phyloP scores from a whole-genome alignment of 768 basidiomycete species.

The Tephrocybe sp. region DNA sequence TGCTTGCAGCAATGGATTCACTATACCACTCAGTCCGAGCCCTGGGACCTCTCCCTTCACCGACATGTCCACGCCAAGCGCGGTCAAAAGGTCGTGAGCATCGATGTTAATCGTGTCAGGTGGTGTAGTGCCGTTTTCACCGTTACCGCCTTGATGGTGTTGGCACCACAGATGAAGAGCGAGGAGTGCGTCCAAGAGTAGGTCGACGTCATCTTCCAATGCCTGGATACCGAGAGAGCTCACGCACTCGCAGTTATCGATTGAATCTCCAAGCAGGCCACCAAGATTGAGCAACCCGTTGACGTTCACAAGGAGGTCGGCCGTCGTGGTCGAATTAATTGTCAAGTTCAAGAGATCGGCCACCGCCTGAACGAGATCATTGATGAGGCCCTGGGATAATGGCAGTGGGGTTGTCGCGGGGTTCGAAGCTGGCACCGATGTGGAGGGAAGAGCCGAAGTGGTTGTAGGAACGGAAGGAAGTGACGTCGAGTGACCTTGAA shows the following conservation, averaged over 20 bases:
- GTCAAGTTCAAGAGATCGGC: conserved; percentile 11
- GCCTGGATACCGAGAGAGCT: conserved; percentile 10
- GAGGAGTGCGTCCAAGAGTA: conserved; percentile 12
- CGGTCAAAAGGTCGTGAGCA: conserved; percentile 13
- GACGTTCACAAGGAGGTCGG: conserved; percentile 9
- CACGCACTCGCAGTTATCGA: conserved; percentile 14
- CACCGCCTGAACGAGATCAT: conserved; percentile 14
- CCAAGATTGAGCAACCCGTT: conserved; percentile 10
- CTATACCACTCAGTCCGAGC: conserved; percentile 6
- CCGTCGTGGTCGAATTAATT: neutral
- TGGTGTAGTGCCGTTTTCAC: neutral
- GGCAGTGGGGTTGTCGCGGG: neutral
- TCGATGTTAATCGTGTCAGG: conserved; percentile 13
- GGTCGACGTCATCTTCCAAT: conserved; percentile 10
- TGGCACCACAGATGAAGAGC: conserved; percentile 13
- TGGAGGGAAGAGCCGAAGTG: neutral
- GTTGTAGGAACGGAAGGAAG: conserved; percentile 6
- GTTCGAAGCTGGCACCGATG: neutral
- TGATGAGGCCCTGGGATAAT: conserved; percentile 8
- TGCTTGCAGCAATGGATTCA: conserved; percentile 11
- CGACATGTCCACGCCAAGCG: conserved; percentile 13
- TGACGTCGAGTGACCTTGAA: conserved; percentile 12
- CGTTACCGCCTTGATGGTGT: neutral
- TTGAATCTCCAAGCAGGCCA: conserved; percentile 1
- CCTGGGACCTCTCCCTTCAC: conserved; percentile 12